Evolutionary conservation across 2,329 filamentous ascomycete genomes (phyloP).

Genomic region (Ceratocystis destructans): DNA sequence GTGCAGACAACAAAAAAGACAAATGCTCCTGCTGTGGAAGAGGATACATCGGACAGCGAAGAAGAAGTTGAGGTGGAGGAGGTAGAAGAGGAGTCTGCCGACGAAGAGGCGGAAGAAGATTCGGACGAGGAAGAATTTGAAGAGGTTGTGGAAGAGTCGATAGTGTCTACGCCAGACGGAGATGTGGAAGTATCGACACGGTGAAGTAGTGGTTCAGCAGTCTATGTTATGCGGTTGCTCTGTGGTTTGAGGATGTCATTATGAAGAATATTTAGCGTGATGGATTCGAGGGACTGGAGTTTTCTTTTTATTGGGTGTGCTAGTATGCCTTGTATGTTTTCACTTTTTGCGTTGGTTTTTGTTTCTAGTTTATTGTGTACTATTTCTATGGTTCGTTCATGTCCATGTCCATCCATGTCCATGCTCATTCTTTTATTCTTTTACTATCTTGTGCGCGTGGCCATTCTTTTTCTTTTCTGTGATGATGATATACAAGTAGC

Average conservation of each 20-base stretch:
- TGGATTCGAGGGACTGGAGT: no score
- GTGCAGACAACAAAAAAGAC: not conserved
- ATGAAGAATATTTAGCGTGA: no score
- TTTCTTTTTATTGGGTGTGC: no score
- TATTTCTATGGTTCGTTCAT: constrained; percentile 4
- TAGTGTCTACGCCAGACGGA: constrained; percentile 17
- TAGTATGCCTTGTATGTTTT: not conserved
- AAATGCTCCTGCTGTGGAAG: not conserved
- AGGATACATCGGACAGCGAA: not conserved
- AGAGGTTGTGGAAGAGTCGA: constrained; percentile 11
- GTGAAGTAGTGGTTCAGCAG: not conserved
- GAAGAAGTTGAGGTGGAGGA: not conserved
- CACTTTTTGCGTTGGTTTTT: constrained; percentile 13
- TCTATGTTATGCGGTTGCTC: not conserved
- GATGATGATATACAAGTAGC: no score
- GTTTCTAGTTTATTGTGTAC: constrained; percentile 8
- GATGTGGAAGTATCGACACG: constrained; percentile 14
- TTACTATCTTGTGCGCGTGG: not conserved
- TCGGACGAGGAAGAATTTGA: constrained; percentile 13
- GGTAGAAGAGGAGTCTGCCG: not conserved
- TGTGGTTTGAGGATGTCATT: constrained; percentile 6
- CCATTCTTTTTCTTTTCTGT: not conserved
- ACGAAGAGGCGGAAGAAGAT: not conserved
- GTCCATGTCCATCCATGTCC: not conserved
- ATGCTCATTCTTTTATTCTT: not conserved